These are phyloP conservation scores for Nakaseomyces glabratus DNA, from an alignment of 1,139 yeast genomes.

Conservation along the genomic window DNA sequence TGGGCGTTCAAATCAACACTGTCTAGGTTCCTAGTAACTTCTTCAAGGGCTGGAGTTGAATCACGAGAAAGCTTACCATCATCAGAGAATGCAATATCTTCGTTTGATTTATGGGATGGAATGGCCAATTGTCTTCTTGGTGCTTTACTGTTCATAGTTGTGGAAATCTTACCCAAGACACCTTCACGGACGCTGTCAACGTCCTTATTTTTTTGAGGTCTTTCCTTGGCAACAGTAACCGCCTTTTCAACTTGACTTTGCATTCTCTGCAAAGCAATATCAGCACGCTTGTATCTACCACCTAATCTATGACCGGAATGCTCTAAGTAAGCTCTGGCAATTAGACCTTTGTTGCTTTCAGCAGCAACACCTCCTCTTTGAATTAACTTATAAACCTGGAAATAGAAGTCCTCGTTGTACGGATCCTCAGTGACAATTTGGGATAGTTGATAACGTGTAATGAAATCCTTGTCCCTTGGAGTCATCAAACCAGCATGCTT, in stretches of 20 bases:
- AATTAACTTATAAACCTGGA: slow-evolving; percentile 84
- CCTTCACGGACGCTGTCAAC: slow-evolving; percentile 67
- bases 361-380: slow-evolving; percentile 44
- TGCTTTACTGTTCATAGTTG: slow-evolving; percentile 64
- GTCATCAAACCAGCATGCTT: slow-evolving; percentile 91
- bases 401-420: slow-evolving; percentile 91
- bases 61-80: slow-evolving; percentile 17
- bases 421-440: slow-evolving; percentile 97
- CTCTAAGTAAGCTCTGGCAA: slow-evolving; percentile 91
- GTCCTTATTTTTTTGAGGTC: slow-evolving; percentile 53
- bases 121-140: slow-evolving; percentile 84
- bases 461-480: slow-evolving; percentile 92
- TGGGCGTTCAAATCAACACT: slow-evolving; percentile 27
- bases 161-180: slow-evolving; percentile 80
- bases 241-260: slow-evolving; percentile 97
- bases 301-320: slow-evolving; percentile 89
- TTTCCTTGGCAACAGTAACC: slow-evolving; percentile 86
- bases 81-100: slow-evolving; percentile 23
- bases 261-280: slow-evolving; percentile 92
- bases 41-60: slow-evolving; percentile 76
- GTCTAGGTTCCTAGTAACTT: slow-evolving; percentile 34
- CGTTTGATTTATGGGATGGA: slow-evolving; percentile 42
- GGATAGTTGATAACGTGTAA: slow-evolving; percentile 86
- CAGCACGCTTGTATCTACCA: slow-evolving; percentile 83
- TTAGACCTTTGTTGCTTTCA: slow-evolving; percentile 43